Evolutionary conservation across 2,329 filamentous ascomycete species (phyloP), one percentile per base, ranked within the genome.

Genomic region (Neopestalotiopsis rosae): DNA sequence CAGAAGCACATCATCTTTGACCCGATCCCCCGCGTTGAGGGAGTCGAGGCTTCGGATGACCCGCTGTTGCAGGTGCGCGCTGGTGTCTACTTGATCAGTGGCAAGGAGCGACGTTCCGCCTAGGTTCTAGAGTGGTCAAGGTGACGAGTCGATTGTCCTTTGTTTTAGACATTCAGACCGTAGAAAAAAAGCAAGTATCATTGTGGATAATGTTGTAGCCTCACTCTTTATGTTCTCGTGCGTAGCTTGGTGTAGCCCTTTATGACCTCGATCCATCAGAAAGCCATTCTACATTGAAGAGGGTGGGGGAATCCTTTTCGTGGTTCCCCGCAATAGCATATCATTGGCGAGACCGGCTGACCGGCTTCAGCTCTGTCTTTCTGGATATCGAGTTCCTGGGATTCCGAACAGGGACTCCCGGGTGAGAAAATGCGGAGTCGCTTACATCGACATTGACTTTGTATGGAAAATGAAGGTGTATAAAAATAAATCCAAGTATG

Each of bases 1-100:
- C 83, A 87, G 78, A 85, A 88, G 78, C 77, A 79, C 40, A 79
- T 86, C 56, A 89, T 90, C 71, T 89, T 87, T 71, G 87, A 90
- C 78, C 87, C 87, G 1, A 82, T 89, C 64, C 87, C 88, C 5
- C 79, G 87, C 66, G 82, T 89, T 1, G 77, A 85, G 24, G 87
- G 87, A 0, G 77, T 89, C 28, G 86, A 87, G 74, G 71, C 82
- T 4, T 85, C 82, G 69, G 85, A 78, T 24, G 87, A 90, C 80
- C 87, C 88, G 52, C 74, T 90, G 70, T 72, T 90, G 70, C 86
- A 89, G 58, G 80, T 88, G 66, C 80, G 88, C 58, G 87, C 88
- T 10, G 85, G 82, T 40, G 74, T 89, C 42, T 90, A 90, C 79
- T 74, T 90, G 71, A 80, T 87, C 30, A 87, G 85, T 71, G 88